Evolutionary conservation across 192 early-diverging fungal genomes (phyloP), one percentile per base, ranked within the genome.

Genomic region (Backusella morwellensis): DNA sequence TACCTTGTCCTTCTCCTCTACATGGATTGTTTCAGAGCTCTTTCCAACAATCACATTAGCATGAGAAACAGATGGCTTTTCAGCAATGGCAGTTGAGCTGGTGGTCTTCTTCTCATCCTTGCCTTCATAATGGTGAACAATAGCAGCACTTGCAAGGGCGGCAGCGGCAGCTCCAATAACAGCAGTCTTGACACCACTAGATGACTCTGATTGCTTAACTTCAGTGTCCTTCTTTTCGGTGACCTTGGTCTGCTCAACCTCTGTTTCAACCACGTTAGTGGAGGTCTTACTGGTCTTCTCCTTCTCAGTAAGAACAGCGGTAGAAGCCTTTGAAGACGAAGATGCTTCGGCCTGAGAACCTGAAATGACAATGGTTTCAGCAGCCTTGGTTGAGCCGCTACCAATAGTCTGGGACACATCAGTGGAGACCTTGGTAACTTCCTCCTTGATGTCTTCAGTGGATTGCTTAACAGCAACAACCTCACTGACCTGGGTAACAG

Each of bases 101-200:
- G 17, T 68, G 17, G 68, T 70, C 17, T 70, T 70, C 68, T 70
- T 70, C 44, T 75, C 35, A 19, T 36, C 68, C 68, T 77, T 77
- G 6, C 68, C 68, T 56, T 77, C 47, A 56, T 77, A 68, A 6
- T 77, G 68, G 38, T 77, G 40, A 21, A 21, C 9, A 70, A 56
- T 56, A 59, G 52, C 42, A 35, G 54, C 75, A 52, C 66, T 47
- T 8, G 66, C 75, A 68, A 76, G 23, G 17, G 67, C 67, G 17
- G 75, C 75, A 35, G 75, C 75, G 9, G 66, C 75, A 15, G 67
- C 75, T n/a, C 71, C 71, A 50, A 72, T 26, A n/a, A 54, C 71
- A 47, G 47, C 71, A 14, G 71, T 70, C 11, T n/a, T 41, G 12
- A 14, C 19, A 70, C 41, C 71, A 54, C 11, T 35, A 23, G 68